Conservation (phyloP, 148 eudicot genomes). For the Fagopyrum esculentum region DNA sequence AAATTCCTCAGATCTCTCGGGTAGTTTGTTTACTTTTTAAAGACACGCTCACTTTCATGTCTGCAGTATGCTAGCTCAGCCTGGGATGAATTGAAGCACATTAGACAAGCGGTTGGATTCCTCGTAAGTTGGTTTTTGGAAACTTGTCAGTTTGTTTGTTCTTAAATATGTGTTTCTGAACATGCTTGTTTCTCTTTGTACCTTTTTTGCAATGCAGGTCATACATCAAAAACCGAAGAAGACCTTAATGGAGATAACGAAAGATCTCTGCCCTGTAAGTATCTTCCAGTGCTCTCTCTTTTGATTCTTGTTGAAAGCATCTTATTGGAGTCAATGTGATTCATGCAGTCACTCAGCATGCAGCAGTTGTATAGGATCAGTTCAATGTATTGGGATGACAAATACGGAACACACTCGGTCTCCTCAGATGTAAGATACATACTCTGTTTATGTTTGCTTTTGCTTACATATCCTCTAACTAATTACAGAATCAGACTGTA, state of each 20-base stretch:
- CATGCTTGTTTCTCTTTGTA: background rate
- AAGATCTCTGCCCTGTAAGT: constrained; percentile 91
- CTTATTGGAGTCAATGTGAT: background rate
- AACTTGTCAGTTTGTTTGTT: background rate
- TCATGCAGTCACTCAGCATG: constrained; percentile 75
- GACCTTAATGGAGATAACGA: constrained; percentile 78
- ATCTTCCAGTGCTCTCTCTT: background rate
- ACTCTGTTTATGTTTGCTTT: background rate
- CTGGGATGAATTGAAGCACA: constrained; percentile 98
- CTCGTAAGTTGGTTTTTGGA: constrained; percentile 42
- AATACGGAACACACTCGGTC: constrained; percentile 73
- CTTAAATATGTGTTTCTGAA: background rate
- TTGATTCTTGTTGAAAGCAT: background rate
- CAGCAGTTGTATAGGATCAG: constrained; percentile 94
- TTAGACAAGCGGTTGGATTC: constrained; percentile 98
- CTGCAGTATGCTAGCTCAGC: constrained; percentile 82
- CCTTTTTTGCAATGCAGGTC: constrained; percentile 40
- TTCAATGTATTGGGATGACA: constrained; percentile 99
- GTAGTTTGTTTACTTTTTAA: background rate
- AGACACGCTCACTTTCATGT: background rate
- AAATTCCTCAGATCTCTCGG: background rate
- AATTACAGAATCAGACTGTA: too few relatives aligned
- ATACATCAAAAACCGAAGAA: constrained; percentile 99
- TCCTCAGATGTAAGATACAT: constrained; percentile 73
- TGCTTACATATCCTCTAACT: too few relatives aligned